These are phyloP conservation scores for Kalaharituber pfeilii DNA, from an alignment of 2,329 filamentous ascomycete species.

Conservation along the genomic window DNA sequence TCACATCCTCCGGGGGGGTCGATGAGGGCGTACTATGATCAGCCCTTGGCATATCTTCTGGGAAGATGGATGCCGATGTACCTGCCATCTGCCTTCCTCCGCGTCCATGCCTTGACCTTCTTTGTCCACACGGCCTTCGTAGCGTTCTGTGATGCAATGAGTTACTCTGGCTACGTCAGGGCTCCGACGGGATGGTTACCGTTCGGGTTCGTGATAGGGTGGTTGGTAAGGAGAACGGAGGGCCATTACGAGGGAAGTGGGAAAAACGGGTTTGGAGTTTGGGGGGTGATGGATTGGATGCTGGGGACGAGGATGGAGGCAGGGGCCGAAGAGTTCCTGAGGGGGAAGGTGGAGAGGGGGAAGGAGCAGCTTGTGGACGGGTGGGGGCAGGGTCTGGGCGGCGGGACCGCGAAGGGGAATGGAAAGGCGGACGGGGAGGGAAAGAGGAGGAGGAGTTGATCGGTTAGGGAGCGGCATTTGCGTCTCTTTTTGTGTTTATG, in stretches of 20 bases:
- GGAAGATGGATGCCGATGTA: slow-evolving; percentile 48
- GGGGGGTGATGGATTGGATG: slow-evolving; percentile 46
- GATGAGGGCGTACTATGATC: slow-evolving; percentile 48
- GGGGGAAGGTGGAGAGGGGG: slow-evolving; percentile 35
- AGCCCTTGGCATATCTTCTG: slow-evolving; percentile 47
- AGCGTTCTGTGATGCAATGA: slow-evolving; percentile 48
- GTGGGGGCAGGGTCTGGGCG: not conserved
- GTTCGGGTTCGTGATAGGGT: slow-evolving; percentile 35
- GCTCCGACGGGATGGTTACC: slow-evolving; percentile 26
- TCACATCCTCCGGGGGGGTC: slow-evolving; percentile 38
- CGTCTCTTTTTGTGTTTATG: too few relatives aligned
- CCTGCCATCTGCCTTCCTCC: slow-evolving; percentile 41
- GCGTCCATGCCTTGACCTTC: slow-evolving; percentile 56
- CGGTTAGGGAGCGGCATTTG: too few relatives aligned
- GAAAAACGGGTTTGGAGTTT: slow-evolving; percentile 38
- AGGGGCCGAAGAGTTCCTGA: slow-evolving; percentile 39
- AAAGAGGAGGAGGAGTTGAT: too few relatives aligned
- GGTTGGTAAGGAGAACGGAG: slow-evolving; percentile 36
- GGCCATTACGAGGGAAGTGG: slow-evolving; percentile 41
- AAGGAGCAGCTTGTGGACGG: not conserved
- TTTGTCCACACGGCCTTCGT: slow-evolving; percentile 45
- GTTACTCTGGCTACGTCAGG: slow-evolving; percentile 49
- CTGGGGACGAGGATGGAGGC: slow-evolving; percentile 39
- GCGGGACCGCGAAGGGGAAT: not conserved
- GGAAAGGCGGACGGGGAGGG: not conserved